These are phyloP conservation scores for Scheffersomyces amazonensis DNA, from an alignment of 805 yeast species.

Conservation along the genomic window DNA sequence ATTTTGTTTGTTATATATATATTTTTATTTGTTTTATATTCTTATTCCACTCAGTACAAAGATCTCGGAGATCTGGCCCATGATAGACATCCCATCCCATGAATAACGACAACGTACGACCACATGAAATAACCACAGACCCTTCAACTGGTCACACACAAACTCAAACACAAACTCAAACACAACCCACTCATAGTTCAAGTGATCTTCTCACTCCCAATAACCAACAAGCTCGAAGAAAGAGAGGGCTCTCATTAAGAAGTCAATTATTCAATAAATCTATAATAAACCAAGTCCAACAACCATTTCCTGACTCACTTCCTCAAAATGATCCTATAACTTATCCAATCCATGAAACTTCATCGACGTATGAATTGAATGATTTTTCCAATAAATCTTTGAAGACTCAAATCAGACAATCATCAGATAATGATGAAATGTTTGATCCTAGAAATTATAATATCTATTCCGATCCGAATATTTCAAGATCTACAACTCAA, in stretches of 20 bases:
- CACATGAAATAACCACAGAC: too few relatives aligned
- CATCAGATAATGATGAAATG: not conserved
- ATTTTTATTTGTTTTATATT: too few relatives aligned
- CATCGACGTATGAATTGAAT: not conserved
- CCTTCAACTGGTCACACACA: too few relatives aligned
- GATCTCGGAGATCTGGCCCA: too few relatives aligned
- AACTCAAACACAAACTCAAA: too few relatives aligned
- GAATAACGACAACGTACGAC: too few relatives aligned
- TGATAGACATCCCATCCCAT: too few relatives aligned
- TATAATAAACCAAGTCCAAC: slow-evolving; percentile 1
- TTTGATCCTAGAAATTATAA: not conserved
- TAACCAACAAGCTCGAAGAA: slow-evolving; percentile 31
- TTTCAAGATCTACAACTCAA: slow-evolving; percentile 18
- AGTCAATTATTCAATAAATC: slow-evolving; percentile 59
- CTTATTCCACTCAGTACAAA: too few relatives aligned
- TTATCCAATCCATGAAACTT: not conserved
- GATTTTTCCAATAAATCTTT: not conserved
- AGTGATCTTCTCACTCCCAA: too few relatives aligned
- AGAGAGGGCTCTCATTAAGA: slow-evolving; percentile 65
- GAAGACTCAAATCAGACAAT: not conserved
- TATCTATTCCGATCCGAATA: not conserved
- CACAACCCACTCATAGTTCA: too few relatives aligned
- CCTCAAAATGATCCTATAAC: not conserved
- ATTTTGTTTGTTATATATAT: too few relatives aligned
- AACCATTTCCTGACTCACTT: not conserved